These are phyloP conservation scores for Scheffersomyces titani DNA, from an alignment of 1,139 yeast genomes.

Conservation along the genomic window DNA sequence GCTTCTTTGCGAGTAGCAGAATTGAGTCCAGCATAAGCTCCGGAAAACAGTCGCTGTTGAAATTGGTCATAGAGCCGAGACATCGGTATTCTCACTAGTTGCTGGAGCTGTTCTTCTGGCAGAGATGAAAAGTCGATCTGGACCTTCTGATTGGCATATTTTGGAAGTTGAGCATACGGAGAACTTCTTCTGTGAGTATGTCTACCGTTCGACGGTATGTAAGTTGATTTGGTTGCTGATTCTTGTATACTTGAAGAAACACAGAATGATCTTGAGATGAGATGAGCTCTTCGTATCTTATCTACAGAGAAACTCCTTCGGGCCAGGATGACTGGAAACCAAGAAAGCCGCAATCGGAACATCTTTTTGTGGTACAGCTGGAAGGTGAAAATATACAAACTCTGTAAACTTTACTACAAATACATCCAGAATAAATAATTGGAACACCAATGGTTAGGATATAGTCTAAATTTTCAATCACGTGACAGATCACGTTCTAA, in stretches of 20 bases:
- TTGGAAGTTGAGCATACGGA: neutral
- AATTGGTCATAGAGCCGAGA: neutral
- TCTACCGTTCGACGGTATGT: neutral
- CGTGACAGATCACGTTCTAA: neutral
- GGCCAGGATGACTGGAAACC: neutral
- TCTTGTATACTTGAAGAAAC: neutral
- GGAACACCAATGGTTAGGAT: neutral
- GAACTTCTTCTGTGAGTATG: neutral
- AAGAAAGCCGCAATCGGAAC: neutral
- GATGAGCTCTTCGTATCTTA: neutral
- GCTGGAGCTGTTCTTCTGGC: neutral
- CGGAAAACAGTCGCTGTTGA: slow-evolving; percentile 3
- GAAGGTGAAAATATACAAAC: neutral
- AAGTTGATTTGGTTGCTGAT: neutral
- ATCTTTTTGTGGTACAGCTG: neutral
- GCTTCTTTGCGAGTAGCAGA: slow-evolving; percentile 5
- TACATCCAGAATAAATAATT: neutral
- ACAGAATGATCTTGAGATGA: neutral
- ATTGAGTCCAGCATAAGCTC: slow-evolving; percentile 9
- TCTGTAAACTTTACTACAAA: neutral
- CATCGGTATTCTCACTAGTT: neutral
- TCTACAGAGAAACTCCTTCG: neutral
- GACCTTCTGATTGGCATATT: neutral
- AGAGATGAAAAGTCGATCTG: neutral
- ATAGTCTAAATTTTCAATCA: neutral